Percentiles rank a stretch among this genome's conserved stretches.
These are phyloP conservation scores for Metschnikowia aberdeeniae DNA, from an alignment of 805 yeast species.

Conservation along the genomic window DNA sequence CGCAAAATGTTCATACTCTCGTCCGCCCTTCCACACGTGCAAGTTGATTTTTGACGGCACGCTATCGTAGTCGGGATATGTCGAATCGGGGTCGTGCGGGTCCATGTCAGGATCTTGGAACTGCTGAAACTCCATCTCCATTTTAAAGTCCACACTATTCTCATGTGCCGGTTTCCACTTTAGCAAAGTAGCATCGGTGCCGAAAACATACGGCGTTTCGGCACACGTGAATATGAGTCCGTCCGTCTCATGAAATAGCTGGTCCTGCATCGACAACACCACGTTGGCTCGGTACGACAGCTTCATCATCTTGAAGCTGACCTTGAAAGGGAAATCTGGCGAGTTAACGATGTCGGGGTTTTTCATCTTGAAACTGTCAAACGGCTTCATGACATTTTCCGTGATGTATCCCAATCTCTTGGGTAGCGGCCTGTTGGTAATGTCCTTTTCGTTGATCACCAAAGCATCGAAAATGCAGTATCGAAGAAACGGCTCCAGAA, in stretches of 20 bases:
- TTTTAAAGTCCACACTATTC: slow-evolving; percentile 84
- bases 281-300: slow-evolving; percentile 72
- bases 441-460: slow-evolving; percentile 70
- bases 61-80: slow-evolving; percentile 76
- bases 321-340: slow-evolving; percentile 71
- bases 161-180: slow-evolving; percentile 99
- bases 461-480: slow-evolving; percentile 90
- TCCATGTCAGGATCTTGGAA: slow-evolving; percentile 62
- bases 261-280: slow-evolving; percentile 66
- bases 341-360: slow-evolving; percentile 70
- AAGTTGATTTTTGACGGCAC: slow-evolving; percentile 63
- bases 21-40: slow-evolving; percentile 74
- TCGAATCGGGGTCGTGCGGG: slow-evolving; percentile 62
- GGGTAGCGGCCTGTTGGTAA: slow-evolving; percentile 67
- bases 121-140: slow-evolving; percentile 56
- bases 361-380: slow-evolving; percentile 58
- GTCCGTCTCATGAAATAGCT: slow-evolving; percentile 83
- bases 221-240: slow-evolving; percentile 93
- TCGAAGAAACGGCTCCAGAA: slow-evolving; percentile 47
- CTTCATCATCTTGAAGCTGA: slow-evolving; percentile 85
- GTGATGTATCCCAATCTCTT: slow-evolving; percentile 86
- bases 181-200: slow-evolving; percentile 80
- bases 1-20: slow-evolving; percentile 59
- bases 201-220: slow-evolving; percentile 78
- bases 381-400: slow-evolving; percentile 77